A percentile compares a stretch with the other conserved stretches of the same genome.
Evolutionary conservation across 1,284 basidiomycete species (phyloP).

Genomic region (Pisolithus thermaeus): DNA sequence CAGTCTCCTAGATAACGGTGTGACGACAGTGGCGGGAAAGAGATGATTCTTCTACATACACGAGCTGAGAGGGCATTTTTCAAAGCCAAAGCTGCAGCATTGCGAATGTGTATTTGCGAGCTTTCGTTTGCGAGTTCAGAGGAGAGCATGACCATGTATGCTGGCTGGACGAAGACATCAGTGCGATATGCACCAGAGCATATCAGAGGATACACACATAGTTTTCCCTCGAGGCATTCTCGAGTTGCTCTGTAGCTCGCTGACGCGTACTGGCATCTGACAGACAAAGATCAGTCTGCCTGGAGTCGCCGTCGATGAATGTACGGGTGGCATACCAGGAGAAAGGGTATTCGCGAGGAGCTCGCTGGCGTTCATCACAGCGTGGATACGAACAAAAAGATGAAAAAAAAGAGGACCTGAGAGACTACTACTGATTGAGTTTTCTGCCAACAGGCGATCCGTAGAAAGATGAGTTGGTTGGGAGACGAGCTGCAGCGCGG

Average conservation of each 20-base stretch:
- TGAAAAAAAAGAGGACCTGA: constrained; percentile 4
- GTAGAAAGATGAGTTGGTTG: constrained; percentile 8
- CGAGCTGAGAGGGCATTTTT: constrained; percentile 94
- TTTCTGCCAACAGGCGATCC: neutral
- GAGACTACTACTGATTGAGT: neutral
- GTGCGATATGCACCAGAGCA: constrained; percentile 14
- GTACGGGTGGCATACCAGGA: constrained; percentile 55
- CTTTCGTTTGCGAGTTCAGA: constrained; percentile 74
- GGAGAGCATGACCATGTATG: constrained; percentile 86
- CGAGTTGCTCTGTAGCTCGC: constrained; percentile 83
- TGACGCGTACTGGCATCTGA: constrained; percentile 82
- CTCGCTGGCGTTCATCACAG: constrained; percentile 83
- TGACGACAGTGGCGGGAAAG: constrained; percentile 7
- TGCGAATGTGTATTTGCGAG: constrained; percentile 74
- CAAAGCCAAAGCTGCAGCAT: constrained; percentile 92
- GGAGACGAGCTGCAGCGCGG: constrained; percentile 23
- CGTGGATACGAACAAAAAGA: constrained; percentile 11
- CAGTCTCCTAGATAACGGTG: constrained; percentile 52
- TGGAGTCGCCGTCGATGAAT: constrained; percentile 19
- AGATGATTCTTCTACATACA: constrained; percentile 47
- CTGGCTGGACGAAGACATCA: constrained; percentile 50
- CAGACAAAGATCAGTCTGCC: constrained; percentile 14
- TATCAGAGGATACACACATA: constrained; percentile 50
- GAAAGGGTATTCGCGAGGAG: constrained; percentile 89
- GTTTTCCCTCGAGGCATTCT: constrained; percentile 79